Evolutionary conservation across 257 asterid species (phyloP).

Genomic region (Solanum chmielewskii): DNA sequence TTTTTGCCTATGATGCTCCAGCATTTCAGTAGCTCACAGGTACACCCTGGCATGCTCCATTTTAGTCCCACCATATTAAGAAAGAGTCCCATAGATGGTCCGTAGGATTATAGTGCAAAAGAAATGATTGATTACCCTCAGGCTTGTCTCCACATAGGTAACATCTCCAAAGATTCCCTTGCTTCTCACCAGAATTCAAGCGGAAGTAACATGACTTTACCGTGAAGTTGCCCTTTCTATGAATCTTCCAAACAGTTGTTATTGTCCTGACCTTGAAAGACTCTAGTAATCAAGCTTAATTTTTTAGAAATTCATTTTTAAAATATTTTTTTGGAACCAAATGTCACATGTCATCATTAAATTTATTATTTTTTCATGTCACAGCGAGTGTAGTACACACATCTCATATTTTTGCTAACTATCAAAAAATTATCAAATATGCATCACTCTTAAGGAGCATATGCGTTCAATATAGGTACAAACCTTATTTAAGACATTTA

Average conservation of each 20-base stretch:
- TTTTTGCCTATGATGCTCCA: background rate
- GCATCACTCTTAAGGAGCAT: too few species aligned
- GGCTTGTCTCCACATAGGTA: background rate
- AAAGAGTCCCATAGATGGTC: background rate
- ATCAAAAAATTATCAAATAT: too few species aligned
- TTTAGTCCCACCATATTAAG: background rate
- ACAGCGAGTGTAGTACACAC: too few species aligned
- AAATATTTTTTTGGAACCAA: too few species aligned
- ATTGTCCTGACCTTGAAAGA: background rate
- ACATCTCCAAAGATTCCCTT: background rate
- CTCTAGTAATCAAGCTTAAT: background rate
- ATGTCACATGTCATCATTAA: too few species aligned
- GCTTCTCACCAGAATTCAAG: background rate
- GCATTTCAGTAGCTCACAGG: background rate
- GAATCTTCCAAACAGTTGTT: background rate
- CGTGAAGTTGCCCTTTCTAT: background rate
- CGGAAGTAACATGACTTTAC: background rate
- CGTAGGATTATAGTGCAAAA: background rate
- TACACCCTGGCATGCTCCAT: background rate
- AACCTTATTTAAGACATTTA: fast-evolving
- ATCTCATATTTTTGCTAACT: too few species aligned
- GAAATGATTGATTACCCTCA: background rate
- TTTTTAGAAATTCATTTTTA: too few species aligned
- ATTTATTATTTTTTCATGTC: too few species aligned
- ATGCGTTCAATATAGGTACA: too few species aligned